phyloP scores from a whole-genome alignment of 345 rosid species.

The Camelina laxa region DNA sequence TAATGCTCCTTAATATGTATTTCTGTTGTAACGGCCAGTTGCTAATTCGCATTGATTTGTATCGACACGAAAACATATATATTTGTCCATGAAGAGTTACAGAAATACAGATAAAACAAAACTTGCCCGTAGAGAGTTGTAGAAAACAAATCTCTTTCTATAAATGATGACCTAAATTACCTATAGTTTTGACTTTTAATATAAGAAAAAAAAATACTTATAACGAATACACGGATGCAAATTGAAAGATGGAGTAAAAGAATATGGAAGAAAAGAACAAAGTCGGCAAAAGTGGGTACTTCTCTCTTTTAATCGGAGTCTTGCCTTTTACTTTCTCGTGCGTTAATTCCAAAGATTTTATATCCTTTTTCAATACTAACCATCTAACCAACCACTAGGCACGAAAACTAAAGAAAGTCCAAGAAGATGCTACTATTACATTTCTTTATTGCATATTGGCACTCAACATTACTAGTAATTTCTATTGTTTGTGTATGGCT shows the following conservation, averaged over 20 bases:
- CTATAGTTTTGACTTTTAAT: too few relatives aligned
- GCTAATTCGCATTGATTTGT: constrained; percentile 8
- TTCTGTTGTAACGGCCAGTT: constrained; percentile 27
- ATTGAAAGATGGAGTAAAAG: neutral
- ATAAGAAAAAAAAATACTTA: neutral
- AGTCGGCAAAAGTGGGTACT: constrained; percentile 2
- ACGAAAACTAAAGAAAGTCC: neutral
- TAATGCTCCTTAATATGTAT: constrained; percentile 1
- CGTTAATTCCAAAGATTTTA: too few relatives aligned
- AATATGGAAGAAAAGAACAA: neutral
- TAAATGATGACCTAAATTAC: neutral
- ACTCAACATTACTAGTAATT: neutral
- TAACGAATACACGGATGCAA: neutral
- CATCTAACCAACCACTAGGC: neutral
- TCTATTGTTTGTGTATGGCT: neutral
- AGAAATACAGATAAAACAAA: neutral
- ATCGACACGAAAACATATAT: constrained; percentile 2
- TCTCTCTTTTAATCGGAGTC: too few relatives aligned
- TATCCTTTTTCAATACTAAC: neutral
- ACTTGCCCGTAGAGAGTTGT: neutral
- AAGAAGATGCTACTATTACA: neutral
- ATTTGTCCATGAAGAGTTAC: neutral
- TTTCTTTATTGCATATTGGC: neutral
- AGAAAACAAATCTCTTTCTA: neutral
- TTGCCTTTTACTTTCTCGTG: too few relatives aligned